Evolutionary conservation across 345 rosid genomes (phyloP).

Genomic region (Erysimum cheiranthoides): DNA sequence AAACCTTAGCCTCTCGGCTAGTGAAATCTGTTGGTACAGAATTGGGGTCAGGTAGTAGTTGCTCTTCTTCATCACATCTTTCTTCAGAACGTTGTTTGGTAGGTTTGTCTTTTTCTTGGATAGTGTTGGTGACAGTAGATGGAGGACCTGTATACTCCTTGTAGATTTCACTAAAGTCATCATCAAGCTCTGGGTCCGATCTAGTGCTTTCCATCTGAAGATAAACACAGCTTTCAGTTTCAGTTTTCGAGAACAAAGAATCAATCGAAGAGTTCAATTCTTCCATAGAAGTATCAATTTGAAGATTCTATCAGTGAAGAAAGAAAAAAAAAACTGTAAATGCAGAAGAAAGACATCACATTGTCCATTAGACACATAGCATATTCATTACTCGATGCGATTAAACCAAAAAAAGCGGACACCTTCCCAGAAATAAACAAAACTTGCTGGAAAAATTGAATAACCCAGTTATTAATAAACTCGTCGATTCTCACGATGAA

Average conservation of each 20-base stretch:
- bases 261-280: background rate
- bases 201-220: constrained; percentile 70
- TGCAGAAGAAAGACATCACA: background rate
- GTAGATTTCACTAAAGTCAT: constrained; percentile 93
- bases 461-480: constrained; percentile 11
- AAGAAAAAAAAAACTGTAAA: background rate
- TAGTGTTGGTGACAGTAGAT: constrained; percentile 45
- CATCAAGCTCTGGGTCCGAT: constrained; percentile 80
- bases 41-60: constrained; percentile 82
- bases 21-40: constrained; percentile 99
- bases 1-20: constrained; percentile 96
- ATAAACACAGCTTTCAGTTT: constrained; percentile 13
- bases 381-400: background rate
- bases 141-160: constrained; percentile 96
- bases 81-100: constrained; percentile 63
- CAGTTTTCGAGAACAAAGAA: background rate
- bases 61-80: constrained; percentile 75
- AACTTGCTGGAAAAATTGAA: background rate
- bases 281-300: background rate
- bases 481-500: constrained; percentile 15
- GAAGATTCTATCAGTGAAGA: background rate
- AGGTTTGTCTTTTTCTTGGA: constrained; percentile 58
- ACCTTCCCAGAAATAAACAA: background rate
- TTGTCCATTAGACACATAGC: background rate
- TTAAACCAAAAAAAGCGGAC: background rate